A percentile compares a stretch with the other conserved stretches of the same genome.
Evolutionary conservation across 2,329 filamentous ascomycete species (phyloP).

Genomic region (Neonectria neomacrospora): DNA sequence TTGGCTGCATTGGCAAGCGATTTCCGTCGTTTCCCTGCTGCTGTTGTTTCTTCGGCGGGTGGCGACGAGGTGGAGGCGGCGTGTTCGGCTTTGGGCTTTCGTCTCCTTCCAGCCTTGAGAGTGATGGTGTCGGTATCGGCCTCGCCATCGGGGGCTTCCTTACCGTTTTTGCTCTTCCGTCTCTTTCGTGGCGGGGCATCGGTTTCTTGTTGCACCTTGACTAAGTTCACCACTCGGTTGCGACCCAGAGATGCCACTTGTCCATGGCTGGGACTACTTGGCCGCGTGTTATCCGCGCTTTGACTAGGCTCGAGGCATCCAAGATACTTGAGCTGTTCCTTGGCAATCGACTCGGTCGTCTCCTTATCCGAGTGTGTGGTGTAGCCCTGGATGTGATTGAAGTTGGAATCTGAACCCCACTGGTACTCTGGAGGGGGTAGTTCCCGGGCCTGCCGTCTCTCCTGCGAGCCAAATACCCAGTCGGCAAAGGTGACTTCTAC

Average conservation of each 20-base stretch:
- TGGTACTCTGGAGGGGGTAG: slow-evolving; percentile 61
- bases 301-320: slow-evolving; percentile 66
- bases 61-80: slow-evolving; percentile 45
- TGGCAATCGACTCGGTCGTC: slow-evolving; percentile 66
- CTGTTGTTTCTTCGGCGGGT: slow-evolving; percentile 49
- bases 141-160: slow-evolving; percentile 55
- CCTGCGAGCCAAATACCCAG: slow-evolving; percentile 54
- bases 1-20: slow-evolving; percentile 58
- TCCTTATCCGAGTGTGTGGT: slow-evolving; percentile 66
- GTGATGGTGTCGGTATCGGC: slow-evolving; percentile 51
- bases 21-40: slow-evolving; percentile 61
- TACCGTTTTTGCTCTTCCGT: slow-evolving; percentile 64
- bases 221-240: slow-evolving; percentile 34
- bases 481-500: slow-evolving; percentile 54
- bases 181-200: slow-evolving; percentile 62
- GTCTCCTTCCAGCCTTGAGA: slow-evolving; percentile 54
- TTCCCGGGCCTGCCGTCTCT: slow-evolving; percentile 47
- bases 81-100: slow-evolving; percentile 60
- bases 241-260: slow-evolving; percentile 30
- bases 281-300: slow-evolving; percentile 69
- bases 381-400: slow-evolving; percentile 68
- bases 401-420: slow-evolving; percentile 77
- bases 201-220: slow-evolving; percentile 50
- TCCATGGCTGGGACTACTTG: slow-evolving; percentile 62
- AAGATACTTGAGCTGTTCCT: slow-evolving; percentile 65